Evolutionary conservation across 2,329 filamentous ascomycete species (phyloP), one percentile per base, ranked within the genome.

Genomic region (Colletotrichum sp.): DNA sequence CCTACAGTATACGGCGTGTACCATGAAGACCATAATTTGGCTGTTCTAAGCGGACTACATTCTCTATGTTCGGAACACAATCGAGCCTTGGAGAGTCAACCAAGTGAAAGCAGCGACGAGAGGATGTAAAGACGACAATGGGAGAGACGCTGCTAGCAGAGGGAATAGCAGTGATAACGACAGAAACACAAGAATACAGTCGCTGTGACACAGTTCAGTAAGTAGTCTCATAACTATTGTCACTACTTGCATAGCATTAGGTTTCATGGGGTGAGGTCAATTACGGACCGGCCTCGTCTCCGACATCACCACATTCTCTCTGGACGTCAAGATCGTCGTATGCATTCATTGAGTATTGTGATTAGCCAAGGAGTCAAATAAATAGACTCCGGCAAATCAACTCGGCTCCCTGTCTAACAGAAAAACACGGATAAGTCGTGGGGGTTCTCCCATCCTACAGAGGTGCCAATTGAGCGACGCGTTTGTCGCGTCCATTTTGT

Each of bases 21-120:
- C 9, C 6, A 0, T 12, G 18, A 12, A 49, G 9, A 21, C 3
- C 1, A 1, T 12, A 7, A 4, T 49, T 21, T 21, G 5, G 18
- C 16, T 49, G 10, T 21, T 12, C 6, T 21, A 3, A 21, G n/a
- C n/a, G n/a, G 10, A 5, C 10, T 13, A 13, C 4, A 52, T 21
- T 13, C 0, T n/a, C n/a, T 0, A 13, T 7, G n/a, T 0, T 7
- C n/a, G 9, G 12, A 8, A 52, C 44, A 52, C 6, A 13, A 21
- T 52, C n/a, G 2, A 21, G 10, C n/a, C 18, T 13, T 3, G 18
- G 39, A 13, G 10, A 21, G 10, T 52, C n/a, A 21, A 52, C 6
- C 10, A 21, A 52, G n/a, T 52, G 44, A n/a, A 13, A 52, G 44
- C n/a, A 21, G 44, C 44, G 10, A 21, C 10, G 0, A 52, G 6